Evolutionary conservation across 371 early-diverging fungal species (phyloP).

Genomic region (Batrachochytrium dendrobatidis): DNA sequence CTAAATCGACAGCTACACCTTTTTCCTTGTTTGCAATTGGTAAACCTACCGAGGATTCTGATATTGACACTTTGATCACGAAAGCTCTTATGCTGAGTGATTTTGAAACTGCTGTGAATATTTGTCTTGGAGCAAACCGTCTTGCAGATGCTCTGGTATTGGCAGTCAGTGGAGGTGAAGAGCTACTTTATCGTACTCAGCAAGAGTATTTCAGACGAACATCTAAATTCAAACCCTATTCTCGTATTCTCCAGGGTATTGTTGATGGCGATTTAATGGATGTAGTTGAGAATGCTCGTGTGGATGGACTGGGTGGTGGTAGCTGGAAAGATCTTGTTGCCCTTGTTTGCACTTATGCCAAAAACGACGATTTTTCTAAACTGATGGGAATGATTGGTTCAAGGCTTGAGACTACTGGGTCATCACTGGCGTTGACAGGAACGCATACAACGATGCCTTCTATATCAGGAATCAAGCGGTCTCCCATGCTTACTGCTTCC

Average conservation of each 20-base stretch:
- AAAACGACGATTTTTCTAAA: conserved; percentile 38
- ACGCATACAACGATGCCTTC: conserved; percentile 7
- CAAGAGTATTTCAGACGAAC: conserved; percentile 75
- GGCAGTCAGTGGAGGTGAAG: conserved; percentile 80
- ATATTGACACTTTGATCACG: conserved; percentile 73
- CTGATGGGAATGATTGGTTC: conserved; percentile 29
- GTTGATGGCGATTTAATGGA: conserved; percentile 72
- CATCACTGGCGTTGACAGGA: neutral
- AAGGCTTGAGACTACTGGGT: conserved; percentile 21
- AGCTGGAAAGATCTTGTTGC: conserved; percentile 90
- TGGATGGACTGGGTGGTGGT: conserved; percentile 42
- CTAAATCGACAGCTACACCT: conserved; percentile 23
- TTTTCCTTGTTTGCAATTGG: conserved; percentile 52
- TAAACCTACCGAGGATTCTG: conserved; percentile 36
- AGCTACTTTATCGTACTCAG: conserved; percentile 73
- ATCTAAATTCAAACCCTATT: conserved; percentile 57
- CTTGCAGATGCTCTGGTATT: conserved; percentile 88
- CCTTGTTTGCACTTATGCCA: conserved; percentile 85
- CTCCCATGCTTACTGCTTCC: neutral
- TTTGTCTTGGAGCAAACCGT: conserved; percentile 72
- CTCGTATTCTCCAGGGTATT: conserved; percentile 76
- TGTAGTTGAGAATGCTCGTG: conserved; percentile 65
- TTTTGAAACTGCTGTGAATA: conserved; percentile 80
- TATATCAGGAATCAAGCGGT: conserved; percentile 1
- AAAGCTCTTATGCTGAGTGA: conserved; percentile 80